Evolutionary conservation across 164 flowering plant genomes (phyloP), one percentile per base, ranked within the genome.

Genomic region (Euptelea pleiosperma): DNA sequence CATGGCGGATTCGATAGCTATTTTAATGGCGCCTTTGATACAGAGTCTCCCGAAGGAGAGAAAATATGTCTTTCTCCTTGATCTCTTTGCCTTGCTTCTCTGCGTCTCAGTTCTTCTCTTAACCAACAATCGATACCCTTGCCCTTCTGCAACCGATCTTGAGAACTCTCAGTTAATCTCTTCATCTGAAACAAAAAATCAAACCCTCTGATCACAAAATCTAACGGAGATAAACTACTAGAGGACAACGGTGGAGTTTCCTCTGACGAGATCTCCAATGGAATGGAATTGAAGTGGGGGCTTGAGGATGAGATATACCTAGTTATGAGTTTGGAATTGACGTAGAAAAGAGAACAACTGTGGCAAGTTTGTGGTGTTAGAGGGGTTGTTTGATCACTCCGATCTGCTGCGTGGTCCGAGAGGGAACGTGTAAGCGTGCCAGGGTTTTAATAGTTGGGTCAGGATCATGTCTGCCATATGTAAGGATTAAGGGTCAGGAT

Each of bases 21-120:
- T n/a, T 25, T 22, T 15, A 45, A 82, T 79, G 85, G 71, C 76
- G 60, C 56, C 67, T 2, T 61, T 81, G 16, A 62, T 79, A 0
- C 73, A 55, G 9, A 62, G 19, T 50, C 55, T 86, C 28, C 22
- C 85, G 33, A 72, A 61, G 26, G 81, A 82, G 43, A 68, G 77
- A 19, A 84, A 79, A 47, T 80, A 64, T 53, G 86, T 93, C 0
- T 84, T 88, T 71, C 39, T 85, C 50, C 59, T 81, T 64, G 56
- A 77, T 34, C 60, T 80, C 60, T 63, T 74, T 31, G 12, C 75
- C 55, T 56, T 85, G 6, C 77, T 90, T 63, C 24, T 79, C 48
- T 68, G 64, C 68, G 59, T 67, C 70, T 26, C 71, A 18, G 19
- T 77, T 65, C 65, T 89, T 54, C 62, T 87, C 77, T 39, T 77